phyloP scores from a whole-genome alignment of 768 basidiomycete genomes.

The Xerocomellus chrysenteron region DNA sequence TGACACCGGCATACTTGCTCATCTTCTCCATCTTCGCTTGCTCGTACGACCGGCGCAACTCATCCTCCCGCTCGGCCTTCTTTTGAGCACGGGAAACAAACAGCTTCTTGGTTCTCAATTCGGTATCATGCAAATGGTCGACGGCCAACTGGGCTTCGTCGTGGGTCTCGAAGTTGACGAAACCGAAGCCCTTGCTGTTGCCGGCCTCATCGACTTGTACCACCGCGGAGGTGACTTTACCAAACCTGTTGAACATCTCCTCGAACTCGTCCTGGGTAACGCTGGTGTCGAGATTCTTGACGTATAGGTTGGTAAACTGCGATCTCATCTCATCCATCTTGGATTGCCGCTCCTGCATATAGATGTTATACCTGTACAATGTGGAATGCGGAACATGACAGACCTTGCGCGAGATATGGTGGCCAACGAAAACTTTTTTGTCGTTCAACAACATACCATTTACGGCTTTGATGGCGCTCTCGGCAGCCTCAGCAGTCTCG shows the following conservation, averaged over 20 bases:
- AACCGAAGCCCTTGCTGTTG: slow-evolving; percentile 96
- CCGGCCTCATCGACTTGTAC: slow-evolving; percentile 83
- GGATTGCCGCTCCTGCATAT: slow-evolving; percentile 83
- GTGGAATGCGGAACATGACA: slow-evolving; percentile 12
- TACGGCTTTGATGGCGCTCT: slow-evolving; percentile 95
- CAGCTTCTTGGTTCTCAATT: slow-evolving; percentile 82
- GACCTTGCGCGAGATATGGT: slow-evolving; percentile 96
- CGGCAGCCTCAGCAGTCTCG: slow-evolving; percentile 95
- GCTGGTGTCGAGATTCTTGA: slow-evolving; percentile 93
- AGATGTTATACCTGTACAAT: not conserved
- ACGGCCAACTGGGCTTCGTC: slow-evolving; percentile 91
- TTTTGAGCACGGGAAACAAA: slow-evolving; percentile 98
- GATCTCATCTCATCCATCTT: slow-evolving; percentile 98
- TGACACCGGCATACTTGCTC: slow-evolving; percentile 98
- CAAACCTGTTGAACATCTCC: slow-evolving; percentile 73
- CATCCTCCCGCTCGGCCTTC: slow-evolving; percentile 97
- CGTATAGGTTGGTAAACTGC: slow-evolving; percentile 96
- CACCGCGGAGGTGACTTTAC: slow-evolving; percentile 85
- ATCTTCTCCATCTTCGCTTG: slow-evolving; percentile 95
- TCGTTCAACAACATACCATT: slow-evolving; percentile 99
- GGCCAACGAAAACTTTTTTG: slow-evolving; percentile 98
- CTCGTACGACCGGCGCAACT: slow-evolving; percentile 90
- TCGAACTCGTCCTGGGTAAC: slow-evolving; percentile 85
- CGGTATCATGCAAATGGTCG: slow-evolving; percentile 83
- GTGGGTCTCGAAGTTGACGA: slow-evolving; percentile 94